A percentile compares a stretch with the other conserved stretches of the same genome.
Conservation (phyloP, 371 early-diverging fungal species). For the Rhizopus arrhizus region DNA sequence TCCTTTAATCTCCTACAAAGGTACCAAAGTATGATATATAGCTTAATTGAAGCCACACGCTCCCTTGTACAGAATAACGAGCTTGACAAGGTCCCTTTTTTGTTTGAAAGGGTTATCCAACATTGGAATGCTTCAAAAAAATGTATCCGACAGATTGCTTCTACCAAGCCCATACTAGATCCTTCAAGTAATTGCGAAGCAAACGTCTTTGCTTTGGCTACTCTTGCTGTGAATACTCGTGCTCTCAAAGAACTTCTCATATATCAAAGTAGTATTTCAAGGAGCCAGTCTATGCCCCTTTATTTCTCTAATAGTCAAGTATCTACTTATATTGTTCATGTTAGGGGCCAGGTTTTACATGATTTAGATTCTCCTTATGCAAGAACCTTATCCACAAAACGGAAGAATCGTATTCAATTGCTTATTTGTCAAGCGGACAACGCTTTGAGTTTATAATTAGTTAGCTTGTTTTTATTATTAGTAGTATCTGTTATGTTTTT, state of each 20-base stretch:
- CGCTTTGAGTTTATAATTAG: slow-evolving; percentile 26
- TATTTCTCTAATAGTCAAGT: slow-evolving; percentile 15
- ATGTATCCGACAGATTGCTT: slow-evolving; percentile 30
- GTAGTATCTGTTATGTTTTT: neutral
- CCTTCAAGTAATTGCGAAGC: slow-evolving; percentile 29
- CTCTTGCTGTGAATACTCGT: slow-evolving; percentile 29
- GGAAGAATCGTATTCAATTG: slow-evolving; percentile 24
- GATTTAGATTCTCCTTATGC: slow-evolving; percentile 25
- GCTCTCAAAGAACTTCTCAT: slow-evolving; percentile 19
- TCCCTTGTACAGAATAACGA: slow-evolving; percentile 11
- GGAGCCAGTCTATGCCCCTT: neutral
- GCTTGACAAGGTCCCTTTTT: slow-evolving; percentile 10
- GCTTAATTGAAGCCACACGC: slow-evolving; percentile 23
- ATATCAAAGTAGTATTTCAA: slow-evolving; percentile 17
- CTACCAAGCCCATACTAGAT: neutral
- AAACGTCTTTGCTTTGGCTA: slow-evolving; percentile 28
- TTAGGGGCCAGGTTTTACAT: slow-evolving; percentile 23
- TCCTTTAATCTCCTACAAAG: slow-evolving; percentile 30
- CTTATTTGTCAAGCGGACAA: slow-evolving; percentile 31
- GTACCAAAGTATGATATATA: slow-evolving; percentile 26
- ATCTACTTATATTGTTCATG: slow-evolving; percentile 22
- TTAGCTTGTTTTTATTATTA: neutral
- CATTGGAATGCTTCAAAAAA: slow-evolving; percentile 25
- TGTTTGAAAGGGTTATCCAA: slow-evolving; percentile 23
- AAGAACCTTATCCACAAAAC: slow-evolving; percentile 10